Evolutionary conservation across 2,329 filamentous ascomycete genomes (phyloP), one percentile per base, ranked within the genome.

Genomic region (Pseudogymnoascus sp.): DNA sequence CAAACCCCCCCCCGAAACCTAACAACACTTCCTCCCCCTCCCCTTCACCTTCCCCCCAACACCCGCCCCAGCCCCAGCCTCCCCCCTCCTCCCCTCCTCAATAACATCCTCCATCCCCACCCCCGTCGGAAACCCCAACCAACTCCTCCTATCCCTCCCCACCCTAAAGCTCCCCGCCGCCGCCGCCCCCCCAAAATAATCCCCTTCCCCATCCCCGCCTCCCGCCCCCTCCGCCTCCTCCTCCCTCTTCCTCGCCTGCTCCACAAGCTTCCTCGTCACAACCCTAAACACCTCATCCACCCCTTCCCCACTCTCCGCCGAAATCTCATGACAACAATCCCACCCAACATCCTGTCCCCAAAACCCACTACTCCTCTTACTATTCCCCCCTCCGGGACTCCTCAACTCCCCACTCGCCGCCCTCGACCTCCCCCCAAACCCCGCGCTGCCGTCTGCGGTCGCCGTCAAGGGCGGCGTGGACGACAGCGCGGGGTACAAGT

Each of bases 251-350:
- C 87, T 79, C 64, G 81, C 78, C 71, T 93, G 84, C 77, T 97
- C 93, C 4, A 88, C 86, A 16, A 88, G 76, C 77, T 96, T 96
- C 70, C 96, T 81, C 7, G 93, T 95, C 53, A 92, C 89, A 26
- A 96, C 91, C 1, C 93, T 84, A 71, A 97, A 97, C 0, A 99
- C 92, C 76, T 97, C 95, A 70, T 97, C 95, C 16, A 99, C 93
- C 16, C 93, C 93, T 78, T 97, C 93, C 63, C 93, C 93, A 71
- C 88, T 92, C 80, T 96, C 93, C 53, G 93, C 93, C 69, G 88
- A 93, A 72, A 99, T 93, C 78, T 99, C 93, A 75, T 97, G 95
- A 74, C 93, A 97, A 67, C 92, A 96, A 72, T 97, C 93, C 93
- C 93, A 97, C 61, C 93, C 92, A 4, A 92, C 86, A 72, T 97